Base-by-base conservation (phyloP, 352 stramenopile species). In the Phytopythium montanum region DNA sequence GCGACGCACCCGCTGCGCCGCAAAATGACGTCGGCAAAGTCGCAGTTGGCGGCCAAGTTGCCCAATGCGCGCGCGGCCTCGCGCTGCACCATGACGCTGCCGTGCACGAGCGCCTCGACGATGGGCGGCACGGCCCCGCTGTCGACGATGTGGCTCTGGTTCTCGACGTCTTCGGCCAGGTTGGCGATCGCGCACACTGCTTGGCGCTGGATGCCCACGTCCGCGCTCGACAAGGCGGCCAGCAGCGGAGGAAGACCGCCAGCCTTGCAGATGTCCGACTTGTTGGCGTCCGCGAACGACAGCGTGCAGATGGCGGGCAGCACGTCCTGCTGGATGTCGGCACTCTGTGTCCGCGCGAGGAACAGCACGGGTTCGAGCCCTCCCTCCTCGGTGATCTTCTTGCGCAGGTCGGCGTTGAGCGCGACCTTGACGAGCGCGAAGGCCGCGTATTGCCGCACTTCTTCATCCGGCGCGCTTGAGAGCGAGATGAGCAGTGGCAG, bases 301-400 rank as follows among this genome's bases (percentile, higher is more conserved):
- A 98, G 73, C 21, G 90, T 97, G 59, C 90, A 97, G 60, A 98
- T 87, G 29, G 91, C 94, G 6, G 92, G 90, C 6, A 98, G 62
- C 3, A 97, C 88, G 62, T 98, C 89, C 25, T 87, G 75, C 60
- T 98, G 92, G 34, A 99, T 94, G 36, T 95, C 78, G 0, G 81
- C 66, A 63, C 97, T 85, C 58, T 98, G 90, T 14, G 91, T 99
- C 34, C 94, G 74, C 5, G 93, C 90, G 1, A 99, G 85, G 68
- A 96, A 98, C 0, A 99, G 76, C n/a, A 99, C 93, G 0, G 96
- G 91, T 66, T 98, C 94, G 2, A 99, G 75, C 5, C 95, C 96
- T 19, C 96, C 96, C 69, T 98, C 95, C 49, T 98, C 90, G 0
- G 96, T 98, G 45, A 99, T 90, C 34, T 91, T 82, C 68, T 97